phyloP scores from a whole-genome alignment of 164 flowering plant species.

The Aristolochia contorta region DNA sequence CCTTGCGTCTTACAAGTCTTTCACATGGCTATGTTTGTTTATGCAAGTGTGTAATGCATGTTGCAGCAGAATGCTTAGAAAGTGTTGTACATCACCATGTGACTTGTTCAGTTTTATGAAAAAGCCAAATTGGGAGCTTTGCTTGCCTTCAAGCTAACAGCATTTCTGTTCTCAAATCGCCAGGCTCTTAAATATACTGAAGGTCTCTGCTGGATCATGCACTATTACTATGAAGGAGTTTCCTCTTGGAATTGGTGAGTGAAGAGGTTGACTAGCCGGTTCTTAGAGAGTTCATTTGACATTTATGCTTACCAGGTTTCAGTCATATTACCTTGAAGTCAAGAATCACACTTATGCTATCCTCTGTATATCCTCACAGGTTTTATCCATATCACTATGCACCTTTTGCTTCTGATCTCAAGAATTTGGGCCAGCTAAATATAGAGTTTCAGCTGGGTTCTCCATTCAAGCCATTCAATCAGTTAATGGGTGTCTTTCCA shows the following conservation, averaged over 20 bases:
- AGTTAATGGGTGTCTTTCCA: conserved; percentile 92
- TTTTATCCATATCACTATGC: conserved; percentile 98
- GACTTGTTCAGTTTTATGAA: neutral
- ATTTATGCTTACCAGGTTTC: too few relatives aligned
- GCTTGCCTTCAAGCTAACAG: neutral
- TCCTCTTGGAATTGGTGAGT: conserved; percentile 98
- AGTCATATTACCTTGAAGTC: too few relatives aligned
- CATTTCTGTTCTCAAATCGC: conserved; percentile 1
- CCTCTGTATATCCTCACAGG: conserved; percentile 26
- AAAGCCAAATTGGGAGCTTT: neutral
- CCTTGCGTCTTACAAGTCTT: too few relatives aligned
- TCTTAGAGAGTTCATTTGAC: neutral
- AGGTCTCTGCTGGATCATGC: conserved; percentile 99
- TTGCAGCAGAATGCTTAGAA: too few relatives aligned
- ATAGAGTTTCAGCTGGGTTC: conserved; percentile 74
- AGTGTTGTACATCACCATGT: too few relatives aligned
- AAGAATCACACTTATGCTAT: too few relatives aligned
- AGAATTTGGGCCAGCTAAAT: conserved; percentile 56
- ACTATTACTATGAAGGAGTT: conserved; percentile 98
- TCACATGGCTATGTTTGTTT: too few relatives aligned
- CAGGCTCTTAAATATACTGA: conserved; percentile 78
- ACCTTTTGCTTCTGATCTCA: conserved; percentile 97
- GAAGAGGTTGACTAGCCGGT: neutral
- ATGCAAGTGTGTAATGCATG: too few relatives aligned
- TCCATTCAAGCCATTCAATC: conserved; percentile 95